Base-by-base conservation (phyloP, 345 rosid species). In the Lumnitzera racemosa region DNA sequence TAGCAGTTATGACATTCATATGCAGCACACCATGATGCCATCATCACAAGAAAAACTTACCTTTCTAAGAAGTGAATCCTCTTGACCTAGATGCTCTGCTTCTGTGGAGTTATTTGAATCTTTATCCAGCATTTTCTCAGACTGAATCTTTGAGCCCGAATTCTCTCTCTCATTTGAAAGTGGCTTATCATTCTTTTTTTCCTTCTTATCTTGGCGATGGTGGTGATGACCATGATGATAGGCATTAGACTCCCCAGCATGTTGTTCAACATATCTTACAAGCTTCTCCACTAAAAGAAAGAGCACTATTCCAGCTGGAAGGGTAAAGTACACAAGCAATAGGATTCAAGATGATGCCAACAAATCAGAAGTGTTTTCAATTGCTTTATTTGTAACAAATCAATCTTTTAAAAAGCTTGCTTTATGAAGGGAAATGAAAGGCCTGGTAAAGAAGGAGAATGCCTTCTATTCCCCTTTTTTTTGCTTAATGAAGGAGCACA, bases 211-310 rank as follows among this genome's bases (percentile, higher is more conserved):
- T 62, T 76, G 80, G 64, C 72, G 83, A 74, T 83, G 85, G 55
- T 77, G 88, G 72, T 84, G 92, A 41, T 87, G 98, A 52, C 83
- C 78, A 60, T 84, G 95, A 53, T 81, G 79, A 86, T 80, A 80
- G 17, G 81, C 72, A 71, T 57, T 61, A 72, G 71, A 72, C 49
- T 80, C 88, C 47, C 76, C 61, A 46, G 95, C 84, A 67, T 86
- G 79, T 57, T 78, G 86, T 64, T 94, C 96, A 16, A 94, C 88
- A 70, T 83, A 90, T 69, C 97, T 84, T 62, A 94, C 97, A 69
- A 90, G 60, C 82, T 88, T 94, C 86, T 94, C 99, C 52, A 94
- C 96, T 47, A 94, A 68, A 71, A 90, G 92, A 71, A 94, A 94
- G 62, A 94, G 76, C 67, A 90, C 92, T 72, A 94, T 90, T 71